A percentile compares a stretch with the other conserved stretches of the same genome.
These are phyloP conservation scores for Candida tibetensis DNA, from an alignment of 805 yeast species.

Conservation along the genomic window DNA sequence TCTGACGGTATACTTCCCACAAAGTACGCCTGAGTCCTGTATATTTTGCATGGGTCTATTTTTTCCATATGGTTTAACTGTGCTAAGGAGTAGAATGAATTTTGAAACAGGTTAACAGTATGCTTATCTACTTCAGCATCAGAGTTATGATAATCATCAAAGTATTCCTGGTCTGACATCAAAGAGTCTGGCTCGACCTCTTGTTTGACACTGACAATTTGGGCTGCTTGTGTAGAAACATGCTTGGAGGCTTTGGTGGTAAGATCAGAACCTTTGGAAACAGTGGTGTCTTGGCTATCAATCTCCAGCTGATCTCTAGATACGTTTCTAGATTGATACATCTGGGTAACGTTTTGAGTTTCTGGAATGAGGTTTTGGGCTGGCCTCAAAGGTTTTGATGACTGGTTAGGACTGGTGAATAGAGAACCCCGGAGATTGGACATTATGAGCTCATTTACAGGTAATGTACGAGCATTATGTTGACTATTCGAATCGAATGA, in stretches of 20 bases:
- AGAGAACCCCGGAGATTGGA: neutral
- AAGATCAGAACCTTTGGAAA: neutral
- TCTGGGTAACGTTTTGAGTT: neutral
- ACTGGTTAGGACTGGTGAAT: no score
- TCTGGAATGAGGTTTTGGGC: neutral
- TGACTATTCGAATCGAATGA: neutral
- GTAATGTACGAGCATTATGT: neutral
- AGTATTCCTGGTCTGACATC: neutral
- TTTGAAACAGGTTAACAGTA: neutral
- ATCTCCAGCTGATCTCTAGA: neutral
- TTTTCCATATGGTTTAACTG: neutral
- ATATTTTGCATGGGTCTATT: constrained; percentile 8
- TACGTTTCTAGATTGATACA: neutral
- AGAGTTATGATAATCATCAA: neutral
- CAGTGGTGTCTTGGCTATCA: neutral
- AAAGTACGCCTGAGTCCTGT: constrained; percentile 18
- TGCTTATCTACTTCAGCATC: neutral
- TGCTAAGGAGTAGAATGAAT: neutral
- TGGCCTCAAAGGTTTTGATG: no score
- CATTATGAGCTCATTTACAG: neutral
- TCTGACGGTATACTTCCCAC: constrained; percentile 27
- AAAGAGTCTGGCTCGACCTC: neutral
- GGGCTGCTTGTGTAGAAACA: neutral
- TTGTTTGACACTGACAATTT: neutral
- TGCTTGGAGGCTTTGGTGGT: neutral